phyloP scores from a whole-genome alignment of 352 stramenopile species.

The Phytophthora chlamydospora region DNA sequence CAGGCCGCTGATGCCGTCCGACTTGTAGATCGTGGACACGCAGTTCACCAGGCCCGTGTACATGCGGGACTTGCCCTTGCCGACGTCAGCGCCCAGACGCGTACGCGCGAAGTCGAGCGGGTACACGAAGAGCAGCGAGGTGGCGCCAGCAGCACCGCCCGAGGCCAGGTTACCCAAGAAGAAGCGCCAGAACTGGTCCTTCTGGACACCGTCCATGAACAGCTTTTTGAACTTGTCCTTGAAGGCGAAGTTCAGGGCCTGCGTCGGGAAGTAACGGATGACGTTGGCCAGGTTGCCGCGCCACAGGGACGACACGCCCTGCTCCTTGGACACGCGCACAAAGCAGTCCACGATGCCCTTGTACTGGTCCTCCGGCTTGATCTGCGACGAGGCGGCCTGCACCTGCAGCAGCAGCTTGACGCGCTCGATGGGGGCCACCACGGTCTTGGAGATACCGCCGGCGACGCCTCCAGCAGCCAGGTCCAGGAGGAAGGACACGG shows the following conservation, averaged over 20 bases:
- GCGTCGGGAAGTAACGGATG: slow-evolving; percentile 93
- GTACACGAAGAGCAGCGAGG: slow-evolving; percentile 97
- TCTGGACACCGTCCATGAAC: slow-evolving; percentile 89
- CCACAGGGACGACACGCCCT: slow-evolving; percentile 91
- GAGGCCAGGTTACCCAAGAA: slow-evolving; percentile 98
- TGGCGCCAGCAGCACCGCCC: slow-evolving; percentile 96
- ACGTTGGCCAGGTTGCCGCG: slow-evolving; percentile 93
- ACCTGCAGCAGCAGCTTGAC: slow-evolving; percentile 94
- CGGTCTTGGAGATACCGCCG: slow-evolving; percentile 91
- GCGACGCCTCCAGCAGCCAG: slow-evolving; percentile 87
- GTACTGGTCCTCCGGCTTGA: slow-evolving; percentile 93
- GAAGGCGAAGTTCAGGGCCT: slow-evolving; percentile 94
- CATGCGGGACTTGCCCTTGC: slow-evolving; percentile 96
- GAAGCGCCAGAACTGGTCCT: slow-evolving; percentile 98
- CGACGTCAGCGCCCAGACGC: slow-evolving; percentile 98
- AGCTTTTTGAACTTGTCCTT: slow-evolving; percentile 95
- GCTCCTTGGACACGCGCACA: slow-evolving; percentile 87
- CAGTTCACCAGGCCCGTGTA: slow-evolving; percentile 99
- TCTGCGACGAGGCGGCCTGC: slow-evolving; percentile 89
- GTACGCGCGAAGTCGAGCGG: slow-evolving; percentile 99
- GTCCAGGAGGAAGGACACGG: slow-evolving; percentile 79
- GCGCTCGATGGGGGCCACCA: slow-evolving; percentile 90
- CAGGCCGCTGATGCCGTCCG: slow-evolving; percentile 90
- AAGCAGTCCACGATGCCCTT: slow-evolving; percentile 93
- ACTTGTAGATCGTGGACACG: slow-evolving; percentile 95